Percentiles rank a stretch among this genome's conserved stretches.
phyloP scores from a whole-genome alignment of 2,329 filamentous ascomycete genomes.

The Cladophialophora exuberans region DNA sequence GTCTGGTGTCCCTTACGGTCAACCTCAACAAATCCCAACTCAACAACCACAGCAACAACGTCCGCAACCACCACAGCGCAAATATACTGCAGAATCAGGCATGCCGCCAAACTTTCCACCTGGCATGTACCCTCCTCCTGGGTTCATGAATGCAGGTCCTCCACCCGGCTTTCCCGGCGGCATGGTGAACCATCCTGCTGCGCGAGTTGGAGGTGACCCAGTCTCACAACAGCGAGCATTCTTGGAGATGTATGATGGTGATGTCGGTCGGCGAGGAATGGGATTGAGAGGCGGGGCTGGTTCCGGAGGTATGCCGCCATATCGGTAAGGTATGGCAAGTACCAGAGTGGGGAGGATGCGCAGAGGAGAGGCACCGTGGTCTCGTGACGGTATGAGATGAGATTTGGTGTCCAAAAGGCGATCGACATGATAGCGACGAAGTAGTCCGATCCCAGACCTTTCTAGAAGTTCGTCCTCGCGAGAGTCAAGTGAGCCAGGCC shows the following conservation, averaged over 20 bases:
- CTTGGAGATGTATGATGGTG: conserved; percentile 50
- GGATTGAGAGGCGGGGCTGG: conserved; percentile 24
- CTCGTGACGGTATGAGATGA: no score
- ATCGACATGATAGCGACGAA: no score
- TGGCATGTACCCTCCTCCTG: conserved; percentile 50
- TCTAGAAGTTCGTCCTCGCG: no score
- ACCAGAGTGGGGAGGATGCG: no score
- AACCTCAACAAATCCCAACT: conserved; percentile 19
- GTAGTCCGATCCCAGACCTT: no score
- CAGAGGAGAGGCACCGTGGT: no score
- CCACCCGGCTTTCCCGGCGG: conserved; percentile 42
- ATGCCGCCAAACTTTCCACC: conserved; percentile 41
- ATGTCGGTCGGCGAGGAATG: conserved; percentile 42
- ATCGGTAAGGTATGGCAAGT: no score
- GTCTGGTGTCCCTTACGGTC: conserved; percentile 18
- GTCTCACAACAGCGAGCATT: conserved; percentile 44
- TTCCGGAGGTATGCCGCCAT: conserved; percentile 24
- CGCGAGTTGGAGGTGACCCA: conserved; percentile 38
- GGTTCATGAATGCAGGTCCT: conserved; percentile 47
- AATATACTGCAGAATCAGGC: conserved; percentile 35
- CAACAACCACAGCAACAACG: conserved; percentile 19
- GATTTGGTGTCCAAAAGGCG: no score
- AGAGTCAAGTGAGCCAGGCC: no score
- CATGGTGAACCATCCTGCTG: conserved; percentile 38
- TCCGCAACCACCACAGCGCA: conserved; percentile 25